phyloP scores from a whole-genome alignment of 1,284 basidiomycete genomes.

The Volvariella volvacea region DNA sequence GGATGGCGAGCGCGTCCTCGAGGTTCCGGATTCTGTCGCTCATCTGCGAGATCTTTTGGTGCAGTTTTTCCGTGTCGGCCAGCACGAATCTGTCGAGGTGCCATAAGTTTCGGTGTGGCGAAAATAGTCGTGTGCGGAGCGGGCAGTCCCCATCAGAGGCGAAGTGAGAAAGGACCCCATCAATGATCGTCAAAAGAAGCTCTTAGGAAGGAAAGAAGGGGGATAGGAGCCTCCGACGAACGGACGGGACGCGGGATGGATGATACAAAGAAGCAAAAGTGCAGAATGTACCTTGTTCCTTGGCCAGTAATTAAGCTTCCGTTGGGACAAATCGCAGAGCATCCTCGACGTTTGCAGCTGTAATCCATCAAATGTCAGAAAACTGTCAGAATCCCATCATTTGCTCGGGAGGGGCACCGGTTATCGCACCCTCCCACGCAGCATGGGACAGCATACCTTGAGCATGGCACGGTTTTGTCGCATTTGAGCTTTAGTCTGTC shows the following conservation, averaged over 20 bases:
- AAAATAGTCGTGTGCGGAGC: conserved; percentile 3
- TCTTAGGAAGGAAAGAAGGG: too few species aligned
- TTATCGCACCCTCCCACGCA: background rate
- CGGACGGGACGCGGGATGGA: background rate
- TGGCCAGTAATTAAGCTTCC: conserved; percentile 65
- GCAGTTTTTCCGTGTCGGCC: conserved; percentile 71
- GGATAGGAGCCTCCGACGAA: too few species aligned
- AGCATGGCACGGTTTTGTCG: conserved; percentile 70
- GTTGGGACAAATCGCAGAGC: conserved; percentile 70
- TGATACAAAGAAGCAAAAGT: too few species aligned
- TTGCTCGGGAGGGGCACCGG: background rate
- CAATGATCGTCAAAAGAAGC: too few species aligned
- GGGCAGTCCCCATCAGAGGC: conserved; percentile 4
- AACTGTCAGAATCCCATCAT: background rate
- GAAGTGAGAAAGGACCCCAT: too few species aligned
- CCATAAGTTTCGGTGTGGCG: too few species aligned
- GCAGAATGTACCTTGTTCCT: conserved; percentile 61
- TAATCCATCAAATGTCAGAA: background rate
- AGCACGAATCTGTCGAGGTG: conserved; percentile 52
- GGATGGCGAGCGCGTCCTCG: conserved; percentile 64
- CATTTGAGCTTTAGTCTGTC: conserved; percentile 73
- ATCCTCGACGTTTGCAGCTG: conserved; percentile 62
- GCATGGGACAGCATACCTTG: conserved; percentile 38
- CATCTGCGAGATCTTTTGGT: conserved; percentile 67
- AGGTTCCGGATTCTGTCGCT: conserved; percentile 68